Evolutionary conservation across 2,329 filamentous ascomycete genomes (phyloP), one percentile per base, ranked within the genome.

Genomic region (Aspergillus transmontanensis): DNA sequence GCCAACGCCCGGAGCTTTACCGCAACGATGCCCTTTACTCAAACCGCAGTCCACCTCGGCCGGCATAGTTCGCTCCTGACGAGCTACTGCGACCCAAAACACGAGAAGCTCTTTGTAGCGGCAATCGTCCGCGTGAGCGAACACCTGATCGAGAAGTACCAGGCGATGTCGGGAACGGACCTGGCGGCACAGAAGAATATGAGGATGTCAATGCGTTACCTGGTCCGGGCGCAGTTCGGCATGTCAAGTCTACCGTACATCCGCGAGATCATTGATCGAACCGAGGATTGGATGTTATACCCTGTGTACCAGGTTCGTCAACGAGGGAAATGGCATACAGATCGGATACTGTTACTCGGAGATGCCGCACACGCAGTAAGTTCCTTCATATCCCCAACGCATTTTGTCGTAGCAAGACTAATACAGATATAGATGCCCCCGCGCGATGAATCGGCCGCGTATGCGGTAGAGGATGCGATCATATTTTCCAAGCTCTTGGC

Each of bases 331-430:
- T 80, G 79, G 79, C 70, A 64, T 43, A 75, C 71, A 9, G 73
- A 73, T 7, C 67, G 75, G 6, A 73, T 76, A 16, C 69, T 81
- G n/a, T 64, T 81, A 12, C 64, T 81, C 7, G 79, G 80, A 5
- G 80, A 82, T 71, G 78, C 79, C 7, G 80, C 78, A 1, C 79
- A 81, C 61, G 79, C 79, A 46, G 78, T 79, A 69, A 62, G 75
- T 72, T 10, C 6, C 43, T 10, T 23, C 11, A 14, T 28, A 28
- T 9, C 14, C 26, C 19, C 36, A 26, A 43, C 10, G 34, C 21
- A 14, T 11, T 21, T 6, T 39, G 16, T n/a, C 16, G 23, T 12
- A 21, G 60, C 34, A 50, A 9, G 4, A 21, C n/a, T 45, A 55
- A 30, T 39, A 9, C 11, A 4, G 2, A 46, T 23, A 51, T 50